Evolutionary conservation across 2,329 filamentous ascomycete genomes (phyloP).

Genomic region (Teratosphaeria gauchensis): DNA sequence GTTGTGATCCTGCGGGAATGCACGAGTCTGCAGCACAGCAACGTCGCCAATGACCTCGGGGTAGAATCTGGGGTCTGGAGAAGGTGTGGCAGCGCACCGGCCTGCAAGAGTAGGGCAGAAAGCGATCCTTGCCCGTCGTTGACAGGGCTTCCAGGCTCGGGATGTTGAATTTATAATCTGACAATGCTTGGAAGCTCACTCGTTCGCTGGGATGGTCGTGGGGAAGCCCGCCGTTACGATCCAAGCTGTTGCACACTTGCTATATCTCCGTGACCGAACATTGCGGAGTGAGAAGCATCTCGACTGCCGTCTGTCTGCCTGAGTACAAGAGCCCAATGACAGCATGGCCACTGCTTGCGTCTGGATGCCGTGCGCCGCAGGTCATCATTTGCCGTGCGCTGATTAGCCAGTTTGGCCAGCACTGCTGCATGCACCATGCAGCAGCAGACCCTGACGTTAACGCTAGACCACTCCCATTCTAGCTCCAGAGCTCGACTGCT

Average conservation of each 20-base stretch:
- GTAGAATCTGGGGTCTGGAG: conserved; percentile 19
- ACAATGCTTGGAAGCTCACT: neutral
- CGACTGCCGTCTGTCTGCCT: conserved; percentile 1
- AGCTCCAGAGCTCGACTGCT: neutral
- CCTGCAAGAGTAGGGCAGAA: neutral
- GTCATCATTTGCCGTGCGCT: conserved; percentile 8
- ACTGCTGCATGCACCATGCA: neutral
- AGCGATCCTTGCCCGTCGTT: neutral
- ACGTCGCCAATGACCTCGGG: conserved; percentile 5
- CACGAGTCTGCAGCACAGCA: neutral
- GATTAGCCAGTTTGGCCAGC: conserved; percentile 7
- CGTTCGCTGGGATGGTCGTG: neutral
- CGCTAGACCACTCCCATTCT: neutral
- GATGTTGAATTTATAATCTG: neutral
- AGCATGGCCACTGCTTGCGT: conserved; percentile 9
- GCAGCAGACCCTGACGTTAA: conserved; percentile 1
- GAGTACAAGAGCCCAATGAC: neutral
- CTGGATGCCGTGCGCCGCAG: conserved; percentile 8
- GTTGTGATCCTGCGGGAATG: neutral
- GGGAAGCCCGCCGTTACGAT: neutral
- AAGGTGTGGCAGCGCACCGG: conserved; percentile 4
- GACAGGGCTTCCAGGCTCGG: neutral
- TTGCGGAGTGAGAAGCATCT: neutral
- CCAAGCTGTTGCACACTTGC: neutral
- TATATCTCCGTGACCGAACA: neutral